Base-by-base conservation (phyloP, 441 rosid species). In the Manihot esculenta region DNA sequence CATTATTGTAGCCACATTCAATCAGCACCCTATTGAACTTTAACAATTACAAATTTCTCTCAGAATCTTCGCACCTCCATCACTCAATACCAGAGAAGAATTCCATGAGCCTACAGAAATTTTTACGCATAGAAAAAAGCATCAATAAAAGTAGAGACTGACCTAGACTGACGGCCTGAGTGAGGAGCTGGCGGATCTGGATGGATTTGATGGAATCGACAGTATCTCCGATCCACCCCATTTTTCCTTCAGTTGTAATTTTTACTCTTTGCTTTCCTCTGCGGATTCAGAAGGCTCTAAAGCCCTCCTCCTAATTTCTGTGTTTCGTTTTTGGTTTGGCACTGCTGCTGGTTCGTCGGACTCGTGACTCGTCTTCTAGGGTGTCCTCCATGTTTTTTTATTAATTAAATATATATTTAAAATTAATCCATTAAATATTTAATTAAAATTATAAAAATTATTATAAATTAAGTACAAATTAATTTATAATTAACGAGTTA, bases 161-260 rank as follows among this genome's bases (percentile, higher is more conserved):
- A 91, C 97, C 97, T 35, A 91, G 87, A 83, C 90, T 89, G 72
- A 89, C 83, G 59, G 83, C 87, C 70, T 91, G 97, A 66, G 85
- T 83, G 56, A 86, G 84, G 61, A 88, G 88, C 79, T 88, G 95
- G 26, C 93, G 93, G 82, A 84, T 87, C 89, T 91, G 89, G 57
- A 88, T 83, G 14, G 89, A 87, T 81, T 81, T 85, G 69, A 91
- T 78, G 35, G 95, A 91, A 71, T 84, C 89, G 23, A 88, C 64
- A 38, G 87, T 82, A 38, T 88, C 97, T 61, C 90, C 89, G 72
- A 91, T 76, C 87, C 81, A 88, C 73, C 92, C 92, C 97, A 88
- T 91, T 69, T 82, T 72, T 67, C 21, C 27, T 45, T 20, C 51
- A 23, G 17, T 18, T 59, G 14, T n/a, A n/a, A n/a, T n/a, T n/a